Percentiles rank a stretch among this genome's conserved stretches.
phyloP scores from a whole-genome alignment of 768 basidiomycete species.

The Tulasnella sp. region DNA sequence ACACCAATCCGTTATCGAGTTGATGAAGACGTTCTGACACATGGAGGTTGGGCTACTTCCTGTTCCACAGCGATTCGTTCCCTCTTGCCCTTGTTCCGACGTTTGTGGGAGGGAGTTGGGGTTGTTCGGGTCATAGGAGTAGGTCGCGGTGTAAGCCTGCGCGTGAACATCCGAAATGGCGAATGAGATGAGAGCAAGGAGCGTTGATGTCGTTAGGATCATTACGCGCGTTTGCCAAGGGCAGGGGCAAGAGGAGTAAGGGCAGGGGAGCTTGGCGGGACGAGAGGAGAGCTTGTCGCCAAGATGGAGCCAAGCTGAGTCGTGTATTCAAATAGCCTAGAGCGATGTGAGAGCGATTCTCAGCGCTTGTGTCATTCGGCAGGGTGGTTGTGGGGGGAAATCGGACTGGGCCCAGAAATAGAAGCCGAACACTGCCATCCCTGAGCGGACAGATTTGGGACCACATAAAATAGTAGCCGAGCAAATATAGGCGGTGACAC shows the following conservation, averaged over 20 bases:
- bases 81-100: conserved; percentile 23
- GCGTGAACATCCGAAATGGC: neutral
- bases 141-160: conserved; percentile 8
- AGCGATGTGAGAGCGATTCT: neutral
- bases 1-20: conserved; percentile 51
- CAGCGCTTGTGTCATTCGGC: neutral
- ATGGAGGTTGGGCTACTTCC: conserved; percentile 50
- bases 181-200: neutral
- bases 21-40: conserved; percentile 60
- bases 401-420: neutral
- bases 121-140: conserved; percentile 23
- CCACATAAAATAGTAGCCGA: neutral
- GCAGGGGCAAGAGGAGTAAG: neutral
- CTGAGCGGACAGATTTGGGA: neutral
- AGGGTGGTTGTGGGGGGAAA: neutral
- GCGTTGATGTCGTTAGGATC: neutral
- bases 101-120: conserved; percentile 23
- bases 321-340: neutral
- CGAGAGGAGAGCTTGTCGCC: neutral
- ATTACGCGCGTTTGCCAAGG: neutral
- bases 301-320: neutral
- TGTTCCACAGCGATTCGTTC: conserved; percentile 48
- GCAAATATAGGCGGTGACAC: neutral
- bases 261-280: neutral
- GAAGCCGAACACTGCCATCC: neutral